Conservation (phyloP, 352 stramenopile genomes). For the Globisporangium uncinulatum region DNA sequence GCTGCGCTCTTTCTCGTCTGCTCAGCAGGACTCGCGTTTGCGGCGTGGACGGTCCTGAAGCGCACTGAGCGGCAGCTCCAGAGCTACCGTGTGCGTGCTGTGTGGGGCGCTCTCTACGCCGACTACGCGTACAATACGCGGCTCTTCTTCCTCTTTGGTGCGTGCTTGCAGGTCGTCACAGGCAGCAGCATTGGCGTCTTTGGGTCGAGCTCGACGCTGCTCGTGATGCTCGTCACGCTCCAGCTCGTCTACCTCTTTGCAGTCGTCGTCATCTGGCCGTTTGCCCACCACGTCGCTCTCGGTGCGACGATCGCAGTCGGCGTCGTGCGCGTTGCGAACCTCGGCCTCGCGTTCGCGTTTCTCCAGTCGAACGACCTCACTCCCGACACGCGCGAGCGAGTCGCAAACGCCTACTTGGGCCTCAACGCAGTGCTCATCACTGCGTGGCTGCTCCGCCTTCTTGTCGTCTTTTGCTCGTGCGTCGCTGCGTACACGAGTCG, state of each 20-base stretch:
- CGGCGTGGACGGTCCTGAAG: constrained; percentile 13
- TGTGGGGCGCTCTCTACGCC: constrained; percentile 35
- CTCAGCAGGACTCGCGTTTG: constrained; percentile 11
- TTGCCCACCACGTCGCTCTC: constrained; percentile 15
- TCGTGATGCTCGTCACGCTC: constrained; percentile 25
- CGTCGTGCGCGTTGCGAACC: constrained; percentile 26
- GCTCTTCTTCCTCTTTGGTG: constrained; percentile 35
- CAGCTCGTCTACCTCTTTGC: constrained; percentile 26
- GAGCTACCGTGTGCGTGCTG: constrained; percentile 16
- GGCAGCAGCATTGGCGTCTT: constrained; percentile 30
- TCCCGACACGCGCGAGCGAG: constrained; percentile 2
- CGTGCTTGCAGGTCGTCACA: constrained; percentile 21
- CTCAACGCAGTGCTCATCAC: constrained; percentile 26
- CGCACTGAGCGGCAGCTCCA: constrained; percentile 21
- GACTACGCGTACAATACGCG: constrained; percentile 23
- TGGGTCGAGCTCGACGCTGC: constrained; percentile 19
- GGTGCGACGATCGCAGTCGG: constrained; percentile 10
- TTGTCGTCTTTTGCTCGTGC: constrained; percentile 19
- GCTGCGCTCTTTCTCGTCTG: constrained; percentile 21
- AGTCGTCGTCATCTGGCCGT: constrained; percentile 26
- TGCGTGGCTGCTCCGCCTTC: constrained; percentile 22
- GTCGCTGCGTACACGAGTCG: constrained; percentile 11
- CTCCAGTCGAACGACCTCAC: constrained; percentile 19
- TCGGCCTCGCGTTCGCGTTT: constrained; percentile 29
- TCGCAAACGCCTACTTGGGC: constrained; percentile 23